Evolutionary conservation across 805 yeast species (phyloP).

Genomic region (Candida argentea): DNA sequence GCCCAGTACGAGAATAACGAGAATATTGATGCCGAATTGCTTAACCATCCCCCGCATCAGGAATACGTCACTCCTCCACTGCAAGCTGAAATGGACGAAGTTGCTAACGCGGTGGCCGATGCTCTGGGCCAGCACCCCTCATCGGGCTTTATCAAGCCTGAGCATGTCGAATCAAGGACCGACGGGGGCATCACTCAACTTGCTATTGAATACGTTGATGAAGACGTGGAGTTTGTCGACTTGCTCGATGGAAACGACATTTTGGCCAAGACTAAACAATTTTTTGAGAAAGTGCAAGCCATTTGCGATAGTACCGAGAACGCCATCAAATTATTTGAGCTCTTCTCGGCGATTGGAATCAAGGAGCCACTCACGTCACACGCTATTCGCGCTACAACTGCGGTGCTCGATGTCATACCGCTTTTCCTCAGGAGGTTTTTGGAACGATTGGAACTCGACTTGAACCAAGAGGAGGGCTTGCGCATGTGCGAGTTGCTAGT

Average conservation of each 20-base stretch:
- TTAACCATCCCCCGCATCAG: background rate
- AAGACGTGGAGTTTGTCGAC: slow-evolving; percentile 1
- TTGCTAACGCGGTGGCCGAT: background rate
- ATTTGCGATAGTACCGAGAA: slow-evolving; percentile 1
- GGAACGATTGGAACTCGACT: background rate
- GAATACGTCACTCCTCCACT: background rate
- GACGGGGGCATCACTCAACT: slow-evolving; percentile 2
- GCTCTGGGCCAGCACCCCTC: slow-evolving; percentile 1
- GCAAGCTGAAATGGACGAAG: background rate
- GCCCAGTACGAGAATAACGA: no score
- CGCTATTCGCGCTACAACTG: slow-evolving; percentile 4
- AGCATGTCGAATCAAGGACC: no score
- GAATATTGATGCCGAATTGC: slow-evolving; percentile 6
- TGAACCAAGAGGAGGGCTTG: background rate
- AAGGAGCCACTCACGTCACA: slow-evolving; percentile 5
- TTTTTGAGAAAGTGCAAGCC: slow-evolving; percentile 2
- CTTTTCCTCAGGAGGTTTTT: slow-evolving; percentile 2
- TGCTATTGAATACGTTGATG: slow-evolving; percentile 3
- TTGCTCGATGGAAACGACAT: slow-evolving; percentile 2
- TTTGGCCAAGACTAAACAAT: slow-evolving; percentile 2
- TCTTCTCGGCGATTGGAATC: slow-evolving; percentile 5
- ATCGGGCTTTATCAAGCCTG: no score
- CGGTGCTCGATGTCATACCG: slow-evolving; percentile 2
- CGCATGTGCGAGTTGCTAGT: background rate
- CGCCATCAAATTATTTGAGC: slow-evolving; percentile 2